Base-by-base conservation (phyloP, 495 filamentous ascomycete genomes). In the Hypomontagnella monticulosa region DNA sequence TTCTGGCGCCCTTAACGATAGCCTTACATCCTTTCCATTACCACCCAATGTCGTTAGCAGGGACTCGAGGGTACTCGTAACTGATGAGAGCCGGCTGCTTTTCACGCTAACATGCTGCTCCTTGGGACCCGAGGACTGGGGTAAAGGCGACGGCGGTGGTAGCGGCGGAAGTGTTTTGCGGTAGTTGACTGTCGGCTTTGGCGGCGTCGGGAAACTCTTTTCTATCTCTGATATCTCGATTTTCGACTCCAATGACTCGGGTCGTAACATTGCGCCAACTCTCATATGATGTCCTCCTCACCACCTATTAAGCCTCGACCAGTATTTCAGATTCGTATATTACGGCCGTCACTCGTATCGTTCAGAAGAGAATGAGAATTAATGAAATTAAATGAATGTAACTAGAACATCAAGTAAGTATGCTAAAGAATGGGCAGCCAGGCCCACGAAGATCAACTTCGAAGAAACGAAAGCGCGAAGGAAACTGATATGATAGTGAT, bases 361-460 rank as follows among this genome's bases (percentile, higher is more conserved):
- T 33, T 19, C 12, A 12, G n/a, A 55, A 44, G 30, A 4, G 12
- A 63, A 40, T 9, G 27, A 40, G n/a, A 59, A 67, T 18, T 1
- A 53, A 32, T 8, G 41, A 11, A 51, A 58, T 53, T 32, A 70
- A 61, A 2, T 57, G 43, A 51, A 63, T 9, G 52, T 63, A 36
- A 20, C 9, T 23, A 47, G 8, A 19, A 23, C 33, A 43, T 18
- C 38, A 55, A 46, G 20, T 33, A 61, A 58, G 47, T 32, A 15
- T 6, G 6, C 40, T 18, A 30, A 44, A 52, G 16, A 57, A 70
- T 61, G 37, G 68, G 71, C 71, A 58, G 43, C 71, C 68, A 65
- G 71, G 71, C 71, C 66, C 61, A 37, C 57, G 71, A 71, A 73
- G 71, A 55, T 73, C 71, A 69, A 73, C 71, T 73, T 69, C 68